Base-by-base conservation (phyloP, 257 asterid species). In the Schizonepeta tenuifolia region DNA sequence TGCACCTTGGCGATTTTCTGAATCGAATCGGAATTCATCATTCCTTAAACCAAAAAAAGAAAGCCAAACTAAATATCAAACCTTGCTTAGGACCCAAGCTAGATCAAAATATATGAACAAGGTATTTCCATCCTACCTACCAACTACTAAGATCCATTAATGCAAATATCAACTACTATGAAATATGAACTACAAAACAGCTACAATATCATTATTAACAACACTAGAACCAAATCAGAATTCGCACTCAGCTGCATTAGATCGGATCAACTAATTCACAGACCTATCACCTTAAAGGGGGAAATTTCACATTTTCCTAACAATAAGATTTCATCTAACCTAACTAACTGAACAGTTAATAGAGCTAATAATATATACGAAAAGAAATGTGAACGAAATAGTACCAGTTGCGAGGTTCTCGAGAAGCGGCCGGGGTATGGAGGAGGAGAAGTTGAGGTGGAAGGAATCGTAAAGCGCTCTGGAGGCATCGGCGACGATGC, bases 321-420 rank as follows among this genome's bases (percentile, higher is more conserved):
- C 24, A 24, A 5, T 3, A 20, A 40, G 4, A 14, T 7, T 13
- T 12, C 24, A 20, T 67, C 54, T 17, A 65, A 60, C 28, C 67
- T 38, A 66, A 43, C 61, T 2, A 74, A 77, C 3, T 33, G 58
- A 54, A 61, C 26, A 63, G 59, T n/a, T 26, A 69, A 67, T 67
- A 33, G 54, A 76, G 43, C 4, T 17, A 11, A 17, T 1, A 40
- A 24, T 0, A 33, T 22, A 21, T 18, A 62, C 17, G 35, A 38
- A 38, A 33, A 6, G 36, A 40, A 51, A 71, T 64, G 55, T 54
- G 35, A 46, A 61, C 9, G 44, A 7, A 58, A 81, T 20, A 36
- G 64, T 75, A 89, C 98, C 99, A 26, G 96, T 72, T 62, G 99
- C 96, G 2, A 95, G 96, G 78, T 92, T 96, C 83, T 95, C 99